Percentiles rank a stretch among this genome's conserved stretches.
Conservation (phyloP, 495 filamentous ascomycete species). For the Penicillium salamii region DNA sequence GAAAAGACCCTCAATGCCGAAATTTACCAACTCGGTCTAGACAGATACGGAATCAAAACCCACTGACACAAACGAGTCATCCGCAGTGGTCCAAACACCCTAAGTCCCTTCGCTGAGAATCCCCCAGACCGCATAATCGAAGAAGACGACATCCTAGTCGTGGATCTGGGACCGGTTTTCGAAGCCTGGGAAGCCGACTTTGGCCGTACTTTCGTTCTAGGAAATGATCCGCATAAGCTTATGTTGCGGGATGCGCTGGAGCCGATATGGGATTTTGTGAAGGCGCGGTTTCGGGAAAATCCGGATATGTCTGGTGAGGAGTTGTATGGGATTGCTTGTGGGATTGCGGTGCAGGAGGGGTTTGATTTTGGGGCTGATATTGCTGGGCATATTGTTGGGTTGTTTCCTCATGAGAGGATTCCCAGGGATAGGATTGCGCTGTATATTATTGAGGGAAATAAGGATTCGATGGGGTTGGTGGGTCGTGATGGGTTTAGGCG, state of each 20-base stretch:
- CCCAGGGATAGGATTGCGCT: constrained; percentile 39
- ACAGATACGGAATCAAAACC: constrained; percentile 42
- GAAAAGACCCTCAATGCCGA: constrained; percentile 47
- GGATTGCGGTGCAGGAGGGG: constrained; percentile 25
- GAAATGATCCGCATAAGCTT: constrained; percentile 42
- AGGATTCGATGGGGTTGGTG: constrained; percentile 29
- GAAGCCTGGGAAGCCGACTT: constrained; percentile 53
- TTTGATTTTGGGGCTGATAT: constrained; percentile 42
- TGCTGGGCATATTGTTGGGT: constrained; percentile 44
- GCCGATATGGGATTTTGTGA: constrained; percentile 41
- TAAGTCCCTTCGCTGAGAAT: constrained; percentile 44
- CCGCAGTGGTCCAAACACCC: constrained; percentile 48
- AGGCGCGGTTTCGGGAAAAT: constrained; percentile 28
- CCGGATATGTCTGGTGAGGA: constrained; percentile 43
- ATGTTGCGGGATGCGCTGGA: constrained; percentile 42
- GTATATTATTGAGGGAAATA: constrained; percentile 43
- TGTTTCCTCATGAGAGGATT: constrained; percentile 48
- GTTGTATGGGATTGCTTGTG: constrained; percentile 37
- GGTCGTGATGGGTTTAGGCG: constrained; percentile 39
- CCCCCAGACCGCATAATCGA: constrained; percentile 48
- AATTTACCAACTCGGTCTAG: constrained; percentile 43
- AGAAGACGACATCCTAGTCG: constrained; percentile 46
- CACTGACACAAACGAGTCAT: constrained; percentile 54
- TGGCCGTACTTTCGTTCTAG: constrained; percentile 47
- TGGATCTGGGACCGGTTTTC: constrained; percentile 51